Base-by-base conservation (phyloP, 176 grass and related monocot genomes). In the Guadua angustifolia region DNA sequence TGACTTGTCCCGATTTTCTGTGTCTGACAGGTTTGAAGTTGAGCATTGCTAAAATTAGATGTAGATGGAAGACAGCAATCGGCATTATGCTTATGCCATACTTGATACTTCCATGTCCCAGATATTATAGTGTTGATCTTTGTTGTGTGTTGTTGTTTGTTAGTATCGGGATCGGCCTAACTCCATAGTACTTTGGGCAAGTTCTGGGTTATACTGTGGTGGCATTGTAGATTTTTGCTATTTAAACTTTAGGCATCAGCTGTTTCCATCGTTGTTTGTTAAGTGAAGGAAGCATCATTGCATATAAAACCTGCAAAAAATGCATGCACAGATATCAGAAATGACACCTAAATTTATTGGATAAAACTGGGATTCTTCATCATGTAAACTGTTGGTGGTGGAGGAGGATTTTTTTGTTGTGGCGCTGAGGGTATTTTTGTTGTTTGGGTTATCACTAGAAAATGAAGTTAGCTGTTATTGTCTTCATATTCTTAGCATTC, bases 11-110 rank as follows among this genome's bases (percentile, higher is more conserved):
- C 17, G 13, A 40, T 73, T 44, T 32, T 32, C 60, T 22, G 13
- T 32, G 24, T 38, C 82, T 59, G 49, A 35, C 58, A 51, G 59
- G 25, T 77, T 60, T n/a, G 24, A 57, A 78, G 59, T 53, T 44
- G 19, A 32, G 32, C 67, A 68, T 71, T 86, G 49, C 68, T 68
- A 68, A 79, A 83, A 62, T 83, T 77, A 79, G 68, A 67, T 38
- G 51, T 63, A 61, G 67, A 85, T 68, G 32, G 19, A 51, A 65
- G 8, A 46, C 35, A 19, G 9, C 36, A 38, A 21, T 40, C 45
- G 74, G n/a, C 14, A 61, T 79, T 87, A 44, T 83, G 70, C n/a
- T 44, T 83, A 58, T 25, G 50, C 14, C 59, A 66, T 67, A 62
- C 57, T 25, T 74, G 45, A 66, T 67, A 62, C 57, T 25, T 74